Conservation (phyloP, 305 asterid genomes). For the Caryopteris hybrid region DNA sequence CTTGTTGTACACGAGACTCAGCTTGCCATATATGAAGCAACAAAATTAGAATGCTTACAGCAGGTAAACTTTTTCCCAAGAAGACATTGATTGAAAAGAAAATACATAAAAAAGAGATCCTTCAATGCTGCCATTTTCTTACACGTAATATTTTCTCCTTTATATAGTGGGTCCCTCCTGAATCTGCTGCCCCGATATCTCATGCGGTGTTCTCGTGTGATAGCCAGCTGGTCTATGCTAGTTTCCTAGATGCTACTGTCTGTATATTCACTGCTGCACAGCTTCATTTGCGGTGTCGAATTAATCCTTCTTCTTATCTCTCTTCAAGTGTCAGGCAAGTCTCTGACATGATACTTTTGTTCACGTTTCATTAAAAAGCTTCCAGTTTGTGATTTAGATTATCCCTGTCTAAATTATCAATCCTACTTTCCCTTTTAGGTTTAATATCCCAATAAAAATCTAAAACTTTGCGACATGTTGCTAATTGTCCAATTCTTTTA, state of each 20-base stretch:
- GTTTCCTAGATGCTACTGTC: slow-evolving; percentile 64
- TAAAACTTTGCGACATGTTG: too few species aligned
- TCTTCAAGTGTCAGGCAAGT: slow-evolving; percentile 55
- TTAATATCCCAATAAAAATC: too few species aligned
- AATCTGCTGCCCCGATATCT: slow-evolving; percentile 57
- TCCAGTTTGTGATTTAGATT: neutral
- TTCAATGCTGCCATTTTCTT: slow-evolving; percentile 1
- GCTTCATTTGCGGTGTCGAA: slow-evolving; percentile 58
- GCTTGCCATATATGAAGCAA: slow-evolving; percentile 79
- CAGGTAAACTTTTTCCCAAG: slow-evolving; percentile 39
- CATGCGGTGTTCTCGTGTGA: slow-evolving; percentile 79
- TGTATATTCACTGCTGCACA: slow-evolving; percentile 56
- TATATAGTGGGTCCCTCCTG: slow-evolving; percentile 68
- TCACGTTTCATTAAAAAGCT: neutral
- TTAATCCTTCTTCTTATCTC: slow-evolving; percentile 62
- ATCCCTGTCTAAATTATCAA: neutral
- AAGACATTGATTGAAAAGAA: neutral
- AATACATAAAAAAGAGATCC: too few species aligned
- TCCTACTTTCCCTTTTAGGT: neutral
- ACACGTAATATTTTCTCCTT: neutral
- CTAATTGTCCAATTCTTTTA: neutral
- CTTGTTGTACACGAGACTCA: slow-evolving; percentile 92
- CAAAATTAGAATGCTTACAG: slow-evolving; percentile 69
- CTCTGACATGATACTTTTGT: neutral
- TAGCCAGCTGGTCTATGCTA: slow-evolving; percentile 65